Conservation (phyloP, 2,329 filamentous ascomycete genomes). For the Pseudocercospora macadamiae region DNA sequence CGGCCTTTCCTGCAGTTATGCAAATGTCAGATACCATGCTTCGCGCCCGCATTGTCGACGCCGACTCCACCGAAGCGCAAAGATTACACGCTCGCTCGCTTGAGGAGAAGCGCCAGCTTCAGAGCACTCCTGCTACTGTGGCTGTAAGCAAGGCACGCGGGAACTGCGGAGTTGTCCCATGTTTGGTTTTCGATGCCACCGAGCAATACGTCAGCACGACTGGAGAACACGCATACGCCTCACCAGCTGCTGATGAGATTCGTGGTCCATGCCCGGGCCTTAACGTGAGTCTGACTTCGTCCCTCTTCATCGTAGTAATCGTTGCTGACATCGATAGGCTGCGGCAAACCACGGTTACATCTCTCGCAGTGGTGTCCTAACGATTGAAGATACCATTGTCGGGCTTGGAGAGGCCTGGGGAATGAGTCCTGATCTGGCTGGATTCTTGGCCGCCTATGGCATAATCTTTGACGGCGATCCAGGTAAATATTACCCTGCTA, state of each 20-base stretch:
- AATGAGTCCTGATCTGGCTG: slow-evolving; percentile 31
- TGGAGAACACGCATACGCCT: slow-evolving; percentile 12
- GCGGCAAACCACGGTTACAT: background rate
- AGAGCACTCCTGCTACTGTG: slow-evolving; percentile 4
- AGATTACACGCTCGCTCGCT: too few relatives aligned
- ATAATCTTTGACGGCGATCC: slow-evolving; percentile 28
- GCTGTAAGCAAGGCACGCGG: slow-evolving; percentile 11
- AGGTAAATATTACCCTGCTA: too few relatives aligned
- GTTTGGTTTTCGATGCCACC: slow-evolving; percentile 10
- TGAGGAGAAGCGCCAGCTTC: too few relatives aligned
- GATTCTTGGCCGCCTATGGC: slow-evolving; percentile 36
- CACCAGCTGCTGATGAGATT: slow-evolving; percentile 23
- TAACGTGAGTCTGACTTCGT: too few relatives aligned
- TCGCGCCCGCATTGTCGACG: too few relatives aligned
- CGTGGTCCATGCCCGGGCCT: slow-evolving; percentile 31
- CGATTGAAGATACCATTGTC: slow-evolving; percentile 14
- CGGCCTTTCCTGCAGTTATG: too few relatives aligned
- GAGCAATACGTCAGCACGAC: slow-evolving; percentile 17
- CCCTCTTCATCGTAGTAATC: too few relatives aligned
- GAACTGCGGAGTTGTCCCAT: slow-evolving; percentile 17
- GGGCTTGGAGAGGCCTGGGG: slow-evolving; percentile 34
- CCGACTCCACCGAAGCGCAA: too few relatives aligned
- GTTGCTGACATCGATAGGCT: too few relatives aligned
- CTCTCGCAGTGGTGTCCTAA: slow-evolving; percentile 14
- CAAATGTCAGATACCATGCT: too few relatives aligned